phyloP scores from a whole-genome alignment of 1,284 basidiomycete genomes.

The Inonotus hispidus region DNA sequence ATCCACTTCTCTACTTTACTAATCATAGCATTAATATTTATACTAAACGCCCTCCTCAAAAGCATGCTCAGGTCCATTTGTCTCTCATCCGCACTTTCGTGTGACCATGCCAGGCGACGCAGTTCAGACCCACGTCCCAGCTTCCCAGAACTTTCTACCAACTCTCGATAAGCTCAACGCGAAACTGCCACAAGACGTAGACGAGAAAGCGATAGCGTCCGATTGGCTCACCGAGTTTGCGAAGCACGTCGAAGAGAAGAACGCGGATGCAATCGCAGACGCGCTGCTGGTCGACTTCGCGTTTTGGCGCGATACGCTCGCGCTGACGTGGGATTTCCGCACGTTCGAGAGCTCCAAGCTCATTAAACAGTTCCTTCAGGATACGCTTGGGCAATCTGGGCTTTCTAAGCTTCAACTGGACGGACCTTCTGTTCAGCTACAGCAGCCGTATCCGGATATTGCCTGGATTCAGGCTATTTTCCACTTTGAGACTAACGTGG shows the following conservation, averaged over 20 bases:
- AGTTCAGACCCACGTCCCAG: not conserved
- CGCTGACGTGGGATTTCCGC: slow-evolving; percentile 62
- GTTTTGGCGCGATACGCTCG: slow-evolving; percentile 56
- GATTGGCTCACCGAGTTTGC: slow-evolving; percentile 45
- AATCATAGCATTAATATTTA: no score
- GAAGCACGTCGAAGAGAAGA: slow-evolving; percentile 28
- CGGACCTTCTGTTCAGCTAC: slow-evolving; percentile 33
- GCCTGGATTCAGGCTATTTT: slow-evolving; percentile 56
- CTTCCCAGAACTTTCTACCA: slow-evolving; percentile 30
- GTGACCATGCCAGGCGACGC: slow-evolving; percentile 4
- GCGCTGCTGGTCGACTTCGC: slow-evolving; percentile 42
- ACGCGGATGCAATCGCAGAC: slow-evolving; percentile 33
- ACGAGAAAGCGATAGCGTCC: slow-evolving; percentile 33
- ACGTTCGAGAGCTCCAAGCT: slow-evolving; percentile 44
- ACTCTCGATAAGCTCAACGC: slow-evolving; percentile 41
- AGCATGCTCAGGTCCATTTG: no score
- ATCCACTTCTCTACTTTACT: no score
- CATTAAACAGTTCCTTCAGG: slow-evolving; percentile 41
- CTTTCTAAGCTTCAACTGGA: slow-evolving; percentile 37
- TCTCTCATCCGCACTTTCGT: not conserved
- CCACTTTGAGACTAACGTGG: slow-evolving; percentile 50
- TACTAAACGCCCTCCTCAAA: no score
- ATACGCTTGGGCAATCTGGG: slow-evolving; percentile 37
- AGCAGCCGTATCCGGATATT: slow-evolving; percentile 48
- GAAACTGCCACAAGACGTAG: slow-evolving; percentile 31